phyloP scores from a whole-genome alignment of 2,329 filamentous ascomycete species.

The Neonectria hederae region DNA sequence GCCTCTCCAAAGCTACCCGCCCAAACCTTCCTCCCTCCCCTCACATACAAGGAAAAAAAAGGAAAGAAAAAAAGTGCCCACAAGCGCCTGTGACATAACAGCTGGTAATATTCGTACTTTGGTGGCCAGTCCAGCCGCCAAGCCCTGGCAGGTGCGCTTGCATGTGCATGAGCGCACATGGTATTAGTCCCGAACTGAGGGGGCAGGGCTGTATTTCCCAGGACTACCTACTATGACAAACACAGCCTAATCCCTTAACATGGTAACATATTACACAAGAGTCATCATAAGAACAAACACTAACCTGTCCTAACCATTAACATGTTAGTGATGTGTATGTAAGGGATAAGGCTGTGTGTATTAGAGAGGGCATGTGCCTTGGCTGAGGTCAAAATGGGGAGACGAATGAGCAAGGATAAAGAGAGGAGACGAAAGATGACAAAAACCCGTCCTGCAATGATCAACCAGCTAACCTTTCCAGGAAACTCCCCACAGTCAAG shows the following conservation, averaged over 20 bases:
- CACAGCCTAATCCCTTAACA: too few species aligned
- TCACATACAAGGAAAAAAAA: slow-evolving; percentile 3
- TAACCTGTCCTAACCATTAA: too few species aligned
- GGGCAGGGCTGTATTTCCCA: not conserved
- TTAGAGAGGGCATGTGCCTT: slow-evolving; percentile 3
- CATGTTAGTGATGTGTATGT: too few species aligned
- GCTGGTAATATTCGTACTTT: not conserved
- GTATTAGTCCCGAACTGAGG: slow-evolving; percentile 6
- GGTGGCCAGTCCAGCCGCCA: not conserved
- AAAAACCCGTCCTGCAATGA: slow-evolving; percentile 12
- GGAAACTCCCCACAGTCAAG: not conserved
- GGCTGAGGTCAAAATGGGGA: not conserved
- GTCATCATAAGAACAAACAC: too few species aligned
- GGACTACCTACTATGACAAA: too few species aligned
- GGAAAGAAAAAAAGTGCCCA: not conserved
- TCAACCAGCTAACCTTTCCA: not conserved
- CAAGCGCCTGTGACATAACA: slow-evolving; percentile 5
- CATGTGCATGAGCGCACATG: slow-evolving; percentile 12
- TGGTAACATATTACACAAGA: too few species aligned
- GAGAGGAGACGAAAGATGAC: slow-evolving; percentile 8
- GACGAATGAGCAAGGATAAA: not conserved
- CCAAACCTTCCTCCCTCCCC: not conserved
- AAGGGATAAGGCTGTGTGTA: not conserved
- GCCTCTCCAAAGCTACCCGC: not conserved
- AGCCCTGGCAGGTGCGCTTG: slow-evolving; percentile 15